A percentile compares a stretch with the other conserved stretches of the same genome.
phyloP scores from a whole-genome alignment of 805 yeast species.

The Teunomyces stri region DNA sequence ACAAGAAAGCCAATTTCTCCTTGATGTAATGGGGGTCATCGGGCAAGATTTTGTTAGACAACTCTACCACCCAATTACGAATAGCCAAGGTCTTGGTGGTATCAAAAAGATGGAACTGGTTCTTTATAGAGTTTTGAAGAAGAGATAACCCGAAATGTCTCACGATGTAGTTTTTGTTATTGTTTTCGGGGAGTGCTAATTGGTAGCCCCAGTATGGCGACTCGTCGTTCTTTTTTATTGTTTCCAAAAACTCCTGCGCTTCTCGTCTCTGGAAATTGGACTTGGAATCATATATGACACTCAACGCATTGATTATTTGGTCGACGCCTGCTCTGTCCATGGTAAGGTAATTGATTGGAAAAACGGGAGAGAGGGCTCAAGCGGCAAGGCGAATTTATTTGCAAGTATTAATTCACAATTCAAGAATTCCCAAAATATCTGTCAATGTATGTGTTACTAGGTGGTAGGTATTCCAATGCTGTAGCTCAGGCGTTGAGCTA shows the following conservation, averaged over 20 bases:
- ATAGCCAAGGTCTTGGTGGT: slow-evolving; percentile 60
- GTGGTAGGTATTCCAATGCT: background rate
- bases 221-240: slow-evolving; percentile 72
- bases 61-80: slow-evolving; percentile 80
- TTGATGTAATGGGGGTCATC: slow-evolving; percentile 85
- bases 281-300: slow-evolving; percentile 64
- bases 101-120: slow-evolving; percentile 54
- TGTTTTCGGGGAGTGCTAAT: slow-evolving; percentile 63
- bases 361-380: background rate
- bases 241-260: slow-evolving; percentile 67
- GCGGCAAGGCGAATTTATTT: background rate
- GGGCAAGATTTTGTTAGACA: slow-evolving; percentile 56
- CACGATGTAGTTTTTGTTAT: slow-evolving; percentile 61
- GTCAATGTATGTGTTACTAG: background rate
- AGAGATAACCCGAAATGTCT: slow-evolving; percentile 89
- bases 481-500: background rate
- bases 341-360: slow-evolving; percentile 14
- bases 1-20: slow-evolving; percentile 83
- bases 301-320: slow-evolving; percentile 77
- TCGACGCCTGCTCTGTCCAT: slow-evolving; percentile 69
- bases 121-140: slow-evolving; percentile 67
- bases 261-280: slow-evolving; percentile 56
- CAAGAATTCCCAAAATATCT: background rate
- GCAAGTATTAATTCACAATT: background rate
- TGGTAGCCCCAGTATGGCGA: slow-evolving; percentile 93